A percentile compares a stretch with the other conserved stretches of the same genome.
These are phyloP conservation scores for Exophiala sp. DNA, from an alignment of 2,329 filamentous ascomycete genomes.

Conservation along the genomic window DNA sequence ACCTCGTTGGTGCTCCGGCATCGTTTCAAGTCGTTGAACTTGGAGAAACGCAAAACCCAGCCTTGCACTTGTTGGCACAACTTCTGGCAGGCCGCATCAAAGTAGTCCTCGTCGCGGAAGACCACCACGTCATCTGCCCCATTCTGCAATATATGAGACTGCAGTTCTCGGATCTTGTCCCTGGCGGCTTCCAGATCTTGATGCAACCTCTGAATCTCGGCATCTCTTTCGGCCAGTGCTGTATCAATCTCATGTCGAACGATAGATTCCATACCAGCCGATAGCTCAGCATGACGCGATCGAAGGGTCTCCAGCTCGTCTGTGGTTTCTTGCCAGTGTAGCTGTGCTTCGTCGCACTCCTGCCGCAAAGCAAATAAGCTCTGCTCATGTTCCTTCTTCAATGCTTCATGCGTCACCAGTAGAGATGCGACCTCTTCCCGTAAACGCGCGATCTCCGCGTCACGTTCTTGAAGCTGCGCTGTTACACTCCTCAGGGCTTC, in stretches of 20 bases:
- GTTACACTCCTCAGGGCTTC: slow-evolving; percentile 59
- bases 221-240: slow-evolving; percentile 72
- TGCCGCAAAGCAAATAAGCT: slow-evolving; percentile 62
- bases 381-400: slow-evolving; percentile 68
- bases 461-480: slow-evolving; percentile 68
- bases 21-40: slow-evolving; percentile 86
- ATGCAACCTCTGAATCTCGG: slow-evolving; percentile 71
- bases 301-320: slow-evolving; percentile 65
- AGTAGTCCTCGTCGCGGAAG: slow-evolving; percentile 85
- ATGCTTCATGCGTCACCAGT: slow-evolving; percentile 73
- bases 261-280: slow-evolving; percentile 57
- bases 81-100: slow-evolving; percentile 87
- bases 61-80: slow-evolving; percentile 94
- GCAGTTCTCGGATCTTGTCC: slow-evolving; percentile 55
- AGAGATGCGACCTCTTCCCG: slow-evolving; percentile 74
- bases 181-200: slow-evolving; percentile 68
- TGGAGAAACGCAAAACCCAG: slow-evolving; percentile 96
- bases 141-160: slow-evolving; percentile 50
- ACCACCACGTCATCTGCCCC: slow-evolving; percentile 64
- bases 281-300: slow-evolving; percentile 56
- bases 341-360: slow-evolving; percentile 53
- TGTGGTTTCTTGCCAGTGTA: slow-evolving; percentile 54
- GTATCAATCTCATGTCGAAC: slow-evolving; percentile 57
- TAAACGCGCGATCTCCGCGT: slow-evolving; percentile 78
- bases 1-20: slow-evolving; percentile 80